Evolutionary conservation across 2,329 filamentous ascomycete genomes (phyloP), one percentile per base, ranked within the genome.

Genomic region (Colletotrichum viniferum): DNA sequence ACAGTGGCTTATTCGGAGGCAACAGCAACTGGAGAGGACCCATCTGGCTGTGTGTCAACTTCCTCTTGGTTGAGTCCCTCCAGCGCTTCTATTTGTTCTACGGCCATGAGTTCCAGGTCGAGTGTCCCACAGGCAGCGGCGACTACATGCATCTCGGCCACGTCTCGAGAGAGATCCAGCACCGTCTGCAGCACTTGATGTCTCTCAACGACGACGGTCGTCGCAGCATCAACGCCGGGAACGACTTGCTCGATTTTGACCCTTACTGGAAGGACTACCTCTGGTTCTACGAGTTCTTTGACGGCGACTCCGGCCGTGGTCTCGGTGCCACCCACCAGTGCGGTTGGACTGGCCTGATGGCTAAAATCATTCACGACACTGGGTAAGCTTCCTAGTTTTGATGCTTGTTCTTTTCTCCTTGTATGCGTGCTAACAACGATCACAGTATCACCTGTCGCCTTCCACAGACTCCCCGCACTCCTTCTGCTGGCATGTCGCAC

Each of bases 11-110:
- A 7, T 98, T 98, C 81, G 96, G 96, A 69, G 96, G 96, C 78
- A 98, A 98, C 90, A 98, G 96, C 84, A 98, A 98, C 85, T 98
- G 96, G 96, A 92, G 96, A 86, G 96, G 94, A 1, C 96, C 97
- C 0, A 96, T 98, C 79, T 98, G 96, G 96, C 90, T 98, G 64
- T 97, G 95, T 77, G 96, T 98, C 86, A 98, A 98, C 85, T 98
- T 98, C 86, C 86, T 98, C 69, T 90, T 98, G 16, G 94, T 98
- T 55, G 96, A 98, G 84, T 96, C 96, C 8, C 90, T 98, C n/a
- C 94, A 98, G 80, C 91, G 96, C 36, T 98, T 98, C 88, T 97
- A 95, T 87, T 94, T 98, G 86, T 98, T 98, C 88, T 98, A 98
- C 82, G 96, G 96, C 76, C 94, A 94, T 74, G 91, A 92, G 18